phyloP scores from a whole-genome alignment of 2,329 filamentous ascomycete species.

The Fusarium guadeloupense region DNA sequence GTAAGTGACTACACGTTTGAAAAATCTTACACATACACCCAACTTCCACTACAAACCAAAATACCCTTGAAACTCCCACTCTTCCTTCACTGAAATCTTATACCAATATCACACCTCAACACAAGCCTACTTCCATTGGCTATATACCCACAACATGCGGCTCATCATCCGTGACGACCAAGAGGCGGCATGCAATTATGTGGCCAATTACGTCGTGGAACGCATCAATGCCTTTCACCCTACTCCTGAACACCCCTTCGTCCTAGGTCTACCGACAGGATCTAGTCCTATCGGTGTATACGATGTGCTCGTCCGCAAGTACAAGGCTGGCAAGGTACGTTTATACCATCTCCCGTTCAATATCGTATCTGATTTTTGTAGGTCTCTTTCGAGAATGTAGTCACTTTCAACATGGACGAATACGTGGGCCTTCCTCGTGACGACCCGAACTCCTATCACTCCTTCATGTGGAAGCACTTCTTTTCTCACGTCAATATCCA shows the following conservation, averaged over 20 bases:
- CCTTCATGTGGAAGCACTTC: constrained; percentile 93
- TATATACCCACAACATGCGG: constrained; percentile 66
- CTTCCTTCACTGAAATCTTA: constrained; percentile 2
- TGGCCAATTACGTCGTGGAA: constrained; percentile 84
- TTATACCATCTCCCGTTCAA: constrained; percentile 12
- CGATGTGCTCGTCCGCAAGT: constrained; percentile 75
- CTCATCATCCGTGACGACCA: constrained; percentile 83
- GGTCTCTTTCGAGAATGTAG: constrained; percentile 86
- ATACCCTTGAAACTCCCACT: neutral
- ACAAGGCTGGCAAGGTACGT: constrained; percentile 70
- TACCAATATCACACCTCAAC: constrained; percentile 8
- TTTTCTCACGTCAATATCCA: constrained; percentile 86
- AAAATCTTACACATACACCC: neutral
- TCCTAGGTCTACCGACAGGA: constrained; percentile 84
- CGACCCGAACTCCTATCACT: constrained; percentile 87
- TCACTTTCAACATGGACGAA: constrained; percentile 96
- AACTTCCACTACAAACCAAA: neutral
- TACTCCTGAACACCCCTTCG: constrained; percentile 76
- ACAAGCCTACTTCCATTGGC: constrained; percentile 36
- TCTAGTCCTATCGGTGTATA: constrained; percentile 84
- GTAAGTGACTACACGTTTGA: neutral
- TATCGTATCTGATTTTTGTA: constrained; percentile 46
- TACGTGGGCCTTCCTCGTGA: constrained; percentile 86
- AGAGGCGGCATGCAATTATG: constrained; percentile 74
- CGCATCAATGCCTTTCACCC: constrained; percentile 82